Base-by-base conservation (phyloP, 2,329 filamentous ascomycete species). In the Scolecobasidium constrictum region DNA sequence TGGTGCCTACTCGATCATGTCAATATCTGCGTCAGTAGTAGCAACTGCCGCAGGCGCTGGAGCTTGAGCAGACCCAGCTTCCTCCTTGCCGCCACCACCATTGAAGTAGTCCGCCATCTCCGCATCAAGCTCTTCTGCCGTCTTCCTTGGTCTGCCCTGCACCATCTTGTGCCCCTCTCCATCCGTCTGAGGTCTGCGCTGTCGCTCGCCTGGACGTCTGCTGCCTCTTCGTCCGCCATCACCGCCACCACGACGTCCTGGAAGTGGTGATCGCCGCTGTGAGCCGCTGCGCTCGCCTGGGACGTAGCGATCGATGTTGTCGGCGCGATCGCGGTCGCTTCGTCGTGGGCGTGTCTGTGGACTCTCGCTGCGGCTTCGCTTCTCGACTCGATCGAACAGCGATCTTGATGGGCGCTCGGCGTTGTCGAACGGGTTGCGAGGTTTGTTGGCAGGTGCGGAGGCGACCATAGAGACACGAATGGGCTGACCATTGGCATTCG, bases 21-120 rank as follows among this genome's bases (percentile, higher is more conserved):
- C 37, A n/a, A 31, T n/a, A 31, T 31, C 26, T 7, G 9, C 26
- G 26, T 31, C 26, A 17, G 46, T 26, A 4, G 43, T 43, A 9
- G 45, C 16, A 17, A 28, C n/a, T 13, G 37, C 16, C 9, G 26
- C 34, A 26, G 6, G 16, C 13, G 19, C 38, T 12, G 21, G 23
- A 9, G n/a, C 18, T 6, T 4, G 20, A 34, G 12, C 43, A 12
- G 44, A 23, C 17, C 26, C 45, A n/a, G 12, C 22, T 17, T 38
- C 38, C 12, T 38, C 31, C 12, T 23, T 34, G 11, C n/a, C 26
- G 12, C 65, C 67, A n/a, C n/a, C n/a, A n/a, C n/a, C n/a, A 21
- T 73, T 79, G 69, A 86, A 95, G 62, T 95, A 95, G 57, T 94
- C 86, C 21, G 81, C 86, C 88, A 95, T 95, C 64, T 95, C 88